Evolutionary conservation across 169 alveolate genomes (phyloP), one percentile per base, ranked within the genome.

Genomic region (Toxoplasma gondii): DNA sequence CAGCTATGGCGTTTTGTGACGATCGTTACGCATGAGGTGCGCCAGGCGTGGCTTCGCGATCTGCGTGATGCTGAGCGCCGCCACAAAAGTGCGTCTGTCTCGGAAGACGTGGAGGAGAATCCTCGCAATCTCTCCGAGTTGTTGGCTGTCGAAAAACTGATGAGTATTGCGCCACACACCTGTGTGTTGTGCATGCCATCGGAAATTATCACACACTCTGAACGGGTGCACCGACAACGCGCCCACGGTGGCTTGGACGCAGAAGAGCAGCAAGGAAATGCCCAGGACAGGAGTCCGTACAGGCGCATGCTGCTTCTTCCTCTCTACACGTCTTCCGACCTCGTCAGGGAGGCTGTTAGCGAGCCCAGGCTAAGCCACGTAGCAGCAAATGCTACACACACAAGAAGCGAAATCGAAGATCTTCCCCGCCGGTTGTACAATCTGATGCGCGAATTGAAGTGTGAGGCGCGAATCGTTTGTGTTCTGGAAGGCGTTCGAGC

Each of bases 401-500:
- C 36, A 38, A 39, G 5, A 34, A 27, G 87, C 87, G 34, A 34
- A 34, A 10, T 82, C 34, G 43, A 82, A 24, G 36, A 24, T 41
- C 67, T 82, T 19, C 90, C 90, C 38, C 67, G 69, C 49, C 90
- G 41, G 29, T 34, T 82, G 69, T 27, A 41, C 36, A 39, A 36
- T 45, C 38, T 82, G 36, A 24, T 82, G 67, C 70, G 2, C 24
- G 90, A 82, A 44, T 4, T 82, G 90, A 82, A 44, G 24, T 17
- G 67, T 31, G 70, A 29, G 27, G 90, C 69, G 31, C 54, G 90
- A 41, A 36, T 82, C 36, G 69, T 82, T 7, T 82, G 90, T 49
- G 27, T 82, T 43, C 41, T 82, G 38, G 49, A 82, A 41, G 90
- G 90, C 67, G 67, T 82, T 29, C 54, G 90, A 24, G 90, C 90